Conservation (phyloP, 2,329 filamentous ascomycete species). For the Apiospora pterosperma region DNA sequence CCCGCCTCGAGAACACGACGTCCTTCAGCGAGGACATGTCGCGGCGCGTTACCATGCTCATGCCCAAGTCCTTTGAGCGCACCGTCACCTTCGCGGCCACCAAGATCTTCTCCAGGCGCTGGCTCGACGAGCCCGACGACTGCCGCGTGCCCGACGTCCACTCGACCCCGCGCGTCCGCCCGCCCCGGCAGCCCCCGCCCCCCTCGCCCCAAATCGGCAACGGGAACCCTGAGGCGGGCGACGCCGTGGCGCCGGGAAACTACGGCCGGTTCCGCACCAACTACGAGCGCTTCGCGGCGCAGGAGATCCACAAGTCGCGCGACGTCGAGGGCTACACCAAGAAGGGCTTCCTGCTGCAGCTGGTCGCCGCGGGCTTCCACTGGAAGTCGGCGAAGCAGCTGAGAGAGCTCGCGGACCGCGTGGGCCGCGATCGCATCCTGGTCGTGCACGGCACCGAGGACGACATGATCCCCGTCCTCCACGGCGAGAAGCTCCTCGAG, state of each 20-base stretch:
- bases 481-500: conserved; percentile 66
- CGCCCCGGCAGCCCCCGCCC: conserved; percentile 21
- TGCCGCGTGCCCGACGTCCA: conserved; percentile 43
- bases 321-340: conserved; percentile 59
- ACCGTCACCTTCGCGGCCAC: conserved; percentile 62
- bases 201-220: neutral
- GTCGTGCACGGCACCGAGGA: conserved; percentile 75
- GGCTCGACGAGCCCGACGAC: conserved; percentile 60
- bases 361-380: conserved; percentile 77
- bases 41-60: conserved; percentile 51
- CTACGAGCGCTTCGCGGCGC: conserved; percentile 77
- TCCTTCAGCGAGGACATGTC: conserved; percentile 63
- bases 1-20: conserved; percentile 57
- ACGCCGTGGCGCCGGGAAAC: neutral
- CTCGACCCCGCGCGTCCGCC: conserved; percentile 31
- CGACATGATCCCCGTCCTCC: conserved; percentile 71
- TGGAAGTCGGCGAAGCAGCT: conserved; percentile 68
- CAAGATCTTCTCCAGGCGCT: conserved; percentile 63
- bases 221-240: neutral
- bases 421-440: conserved; percentile 72
- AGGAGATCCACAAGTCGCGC: conserved; percentile 70
- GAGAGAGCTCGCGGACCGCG: conserved; percentile 57
- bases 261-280: conserved; percentile 67
- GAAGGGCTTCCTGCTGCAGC: conserved; percentile 71
- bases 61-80: conserved; percentile 68